Evolutionary conservation across 1,284 basidiomycete genomes (phyloP).

Genomic region (Microbotryum saponariae): DNA sequence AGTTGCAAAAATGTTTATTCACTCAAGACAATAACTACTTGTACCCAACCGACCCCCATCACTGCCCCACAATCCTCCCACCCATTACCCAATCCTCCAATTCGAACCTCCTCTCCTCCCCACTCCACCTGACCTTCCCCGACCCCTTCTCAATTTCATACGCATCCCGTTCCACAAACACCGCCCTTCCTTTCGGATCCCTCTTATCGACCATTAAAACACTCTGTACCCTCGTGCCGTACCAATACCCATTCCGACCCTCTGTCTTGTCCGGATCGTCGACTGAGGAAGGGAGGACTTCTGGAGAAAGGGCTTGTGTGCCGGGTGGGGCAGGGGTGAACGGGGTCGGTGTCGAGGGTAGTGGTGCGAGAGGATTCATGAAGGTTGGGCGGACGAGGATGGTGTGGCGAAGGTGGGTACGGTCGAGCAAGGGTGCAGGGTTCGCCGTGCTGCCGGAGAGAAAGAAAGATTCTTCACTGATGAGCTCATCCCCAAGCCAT

Average conservation of each 20-base stretch:
- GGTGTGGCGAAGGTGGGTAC: constrained; percentile 31
- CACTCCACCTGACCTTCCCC: constrained; percentile 20
- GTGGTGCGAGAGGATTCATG: constrained; percentile 17
- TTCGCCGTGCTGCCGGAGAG: constrained; percentile 11
- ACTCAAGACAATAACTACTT: no score
- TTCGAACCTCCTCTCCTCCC: constrained; percentile 13
- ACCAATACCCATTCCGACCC: constrained; percentile 18
- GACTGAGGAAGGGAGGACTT: not conserved
- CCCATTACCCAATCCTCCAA: constrained; percentile 1
- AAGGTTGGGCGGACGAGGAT: constrained; percentile 33
- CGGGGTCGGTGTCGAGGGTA: constrained; percentile 14
- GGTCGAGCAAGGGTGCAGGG: constrained; percentile 17
- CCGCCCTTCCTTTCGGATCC: constrained; percentile 9
- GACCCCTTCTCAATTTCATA: constrained; percentile 10
- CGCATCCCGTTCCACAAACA: constrained; percentile 27
- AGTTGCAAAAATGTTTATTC: no score
- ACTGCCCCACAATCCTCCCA: not conserved
- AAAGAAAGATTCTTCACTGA: not conserved
- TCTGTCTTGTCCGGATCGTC: not conserved
- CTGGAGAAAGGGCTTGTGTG: not conserved
- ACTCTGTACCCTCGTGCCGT: constrained; percentile 33
- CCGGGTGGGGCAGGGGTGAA: not conserved
- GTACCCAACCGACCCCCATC: no score
- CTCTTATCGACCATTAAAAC: constrained; percentile 21
- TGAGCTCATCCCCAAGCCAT: not conserved